phyloP scores from a whole-genome alignment of 2,329 filamentous ascomycete genomes.

The Oidium heveae region DNA sequence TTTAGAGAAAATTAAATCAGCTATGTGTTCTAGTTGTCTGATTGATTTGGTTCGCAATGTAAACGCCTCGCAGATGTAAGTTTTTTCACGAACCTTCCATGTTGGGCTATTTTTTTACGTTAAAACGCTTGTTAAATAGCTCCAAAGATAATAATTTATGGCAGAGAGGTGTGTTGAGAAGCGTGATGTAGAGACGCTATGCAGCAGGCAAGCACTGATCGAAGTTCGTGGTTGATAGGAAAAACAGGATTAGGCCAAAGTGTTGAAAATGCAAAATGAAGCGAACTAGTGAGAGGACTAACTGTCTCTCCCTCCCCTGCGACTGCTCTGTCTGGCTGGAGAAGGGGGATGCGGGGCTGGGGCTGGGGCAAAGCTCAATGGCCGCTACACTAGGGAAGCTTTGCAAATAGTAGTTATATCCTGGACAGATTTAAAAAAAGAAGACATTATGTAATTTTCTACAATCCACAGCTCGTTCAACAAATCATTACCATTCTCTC shows the following conservation, averaged over 20 bases:
- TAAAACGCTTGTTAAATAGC: neutral
- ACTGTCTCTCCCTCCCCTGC: neutral
- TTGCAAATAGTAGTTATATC: neutral
- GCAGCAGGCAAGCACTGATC: neutral
- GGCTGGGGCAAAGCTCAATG: neutral
- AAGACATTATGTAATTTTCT: too few relatives aligned
- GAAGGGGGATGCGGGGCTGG: neutral
- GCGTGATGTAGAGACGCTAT: neutral
- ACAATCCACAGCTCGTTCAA: too few relatives aligned
- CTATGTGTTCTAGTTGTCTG: neutral
- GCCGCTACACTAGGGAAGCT: neutral
- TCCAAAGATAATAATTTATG: neutral
- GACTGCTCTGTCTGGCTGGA: neutral
- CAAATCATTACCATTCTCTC: too few relatives aligned
- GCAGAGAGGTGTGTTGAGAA: neutral
- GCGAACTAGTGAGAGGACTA: neutral
- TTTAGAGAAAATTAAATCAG: slow-evolving; percentile 15
- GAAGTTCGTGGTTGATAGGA: neutral
- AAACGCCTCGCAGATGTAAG: neutral
- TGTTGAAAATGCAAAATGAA: neutral
- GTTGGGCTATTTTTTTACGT: neutral
- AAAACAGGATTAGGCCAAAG: neutral
- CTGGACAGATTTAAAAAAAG: too few relatives aligned
- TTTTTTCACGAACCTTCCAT: neutral
- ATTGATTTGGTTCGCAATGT: neutral